These are phyloP conservation scores for Saturnispora kantuleensis DNA, from an alignment of 805 yeast genomes.

Conservation along the genomic window DNA sequence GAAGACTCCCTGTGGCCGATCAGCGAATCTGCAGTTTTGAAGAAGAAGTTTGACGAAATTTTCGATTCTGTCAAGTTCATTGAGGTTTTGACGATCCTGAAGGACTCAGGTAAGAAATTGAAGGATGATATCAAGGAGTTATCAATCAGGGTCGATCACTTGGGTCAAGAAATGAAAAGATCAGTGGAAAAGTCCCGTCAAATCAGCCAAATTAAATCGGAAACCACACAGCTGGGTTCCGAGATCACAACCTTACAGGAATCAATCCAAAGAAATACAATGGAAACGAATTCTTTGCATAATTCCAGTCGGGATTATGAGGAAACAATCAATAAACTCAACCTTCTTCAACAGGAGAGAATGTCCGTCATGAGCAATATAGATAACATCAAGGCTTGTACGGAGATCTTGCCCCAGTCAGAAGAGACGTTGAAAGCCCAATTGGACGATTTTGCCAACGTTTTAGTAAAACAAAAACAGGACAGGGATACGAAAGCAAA, in stretches of 20 bases:
- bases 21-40: slow-evolving; percentile 78
- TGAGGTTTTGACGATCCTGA: slow-evolving; percentile 75
- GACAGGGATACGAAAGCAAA: slow-evolving; percentile 11
- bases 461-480: slow-evolving; percentile 19
- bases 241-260: slow-evolving; percentile 41
- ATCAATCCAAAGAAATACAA: slow-evolving; percentile 43
- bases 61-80: slow-evolving; percentile 93
- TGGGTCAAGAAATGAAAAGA: slow-evolving; percentile 62
- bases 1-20: slow-evolving; percentile 97
- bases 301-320: slow-evolving; percentile 77
- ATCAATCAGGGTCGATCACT: slow-evolving; percentile 69
- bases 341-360: slow-evolving; percentile 42
- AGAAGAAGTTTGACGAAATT: slow-evolving; percentile 91
- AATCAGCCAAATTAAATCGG: slow-evolving; percentile 32
- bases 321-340: slow-evolving; percentile 52
- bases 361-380: slow-evolving; percentile 41
- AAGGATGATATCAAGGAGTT: slow-evolving; percentile 63
- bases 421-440: slow-evolving; percentile 31
- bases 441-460: slow-evolving; percentile 33
- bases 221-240: slow-evolving; percentile 35
- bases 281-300: slow-evolving; percentile 54
- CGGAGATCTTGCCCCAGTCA: slow-evolving; percentile 36
- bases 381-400: slow-evolving; percentile 36
- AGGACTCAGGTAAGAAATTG: slow-evolving; percentile 68
- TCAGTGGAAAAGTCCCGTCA: slow-evolving; percentile 49